Conservation (phyloP, 1,284 basidiomycete genomes). For the Ceratobasidium sp. region DNA sequence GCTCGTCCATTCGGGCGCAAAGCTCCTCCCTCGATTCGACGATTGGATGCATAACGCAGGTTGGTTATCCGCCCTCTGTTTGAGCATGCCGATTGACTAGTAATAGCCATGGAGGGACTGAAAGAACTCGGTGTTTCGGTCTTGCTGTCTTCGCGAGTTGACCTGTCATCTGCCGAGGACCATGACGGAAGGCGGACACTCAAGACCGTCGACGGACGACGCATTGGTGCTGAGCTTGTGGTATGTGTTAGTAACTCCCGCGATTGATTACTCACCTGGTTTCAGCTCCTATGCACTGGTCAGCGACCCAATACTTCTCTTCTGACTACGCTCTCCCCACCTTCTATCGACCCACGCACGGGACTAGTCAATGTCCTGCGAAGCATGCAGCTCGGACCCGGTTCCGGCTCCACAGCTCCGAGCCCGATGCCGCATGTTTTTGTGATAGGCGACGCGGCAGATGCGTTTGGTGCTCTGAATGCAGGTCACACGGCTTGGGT, state of each 20-base stretch:
- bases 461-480: conserved; percentile 53
- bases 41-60: conserved; percentile 51
- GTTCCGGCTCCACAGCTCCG: conserved; percentile 35
- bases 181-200: conserved; percentile 46
- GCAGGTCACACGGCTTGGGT: conserved; percentile 73
- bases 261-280: not conserved
- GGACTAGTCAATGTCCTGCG: conserved; percentile 62
- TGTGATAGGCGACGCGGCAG: conserved; percentile 50
- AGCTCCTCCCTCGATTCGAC: conserved; percentile 53
- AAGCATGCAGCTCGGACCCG: conserved; percentile 63
- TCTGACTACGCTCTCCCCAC: conserved; percentile 58
- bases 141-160: conserved; percentile 45
- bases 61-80: conserved; percentile 39
- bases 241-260: not conserved
- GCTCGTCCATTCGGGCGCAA: conserved; percentile 53
- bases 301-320: conserved; percentile 73
- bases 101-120: conserved; percentile 44
- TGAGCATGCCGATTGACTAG: conserved; percentile 19
- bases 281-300: conserved; percentile 75
- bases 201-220: conserved; percentile 39
- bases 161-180: conserved; percentile 41
- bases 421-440: conserved; percentile 37
- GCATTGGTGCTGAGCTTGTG: conserved; percentile 25
- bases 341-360: conserved; percentile 57
- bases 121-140: conserved; percentile 50